A percentile compares a stretch with the other conserved stretches of the same genome.
These are phyloP conservation scores for Epichloe typhina DNA, from an alignment of 2,329 filamentous ascomycete genomes.

Conservation along the genomic window DNA sequence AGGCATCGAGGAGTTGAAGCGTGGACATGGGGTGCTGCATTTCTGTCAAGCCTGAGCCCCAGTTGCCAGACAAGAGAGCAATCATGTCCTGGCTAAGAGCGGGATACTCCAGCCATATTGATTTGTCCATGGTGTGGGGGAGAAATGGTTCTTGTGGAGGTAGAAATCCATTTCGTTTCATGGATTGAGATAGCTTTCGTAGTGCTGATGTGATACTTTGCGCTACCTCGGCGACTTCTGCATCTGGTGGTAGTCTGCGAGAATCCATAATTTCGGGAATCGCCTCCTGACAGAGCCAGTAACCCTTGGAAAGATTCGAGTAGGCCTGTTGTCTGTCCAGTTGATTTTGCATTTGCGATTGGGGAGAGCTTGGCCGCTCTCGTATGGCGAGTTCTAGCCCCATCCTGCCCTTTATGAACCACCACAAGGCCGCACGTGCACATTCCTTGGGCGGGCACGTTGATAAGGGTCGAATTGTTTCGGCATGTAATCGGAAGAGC, in stretches of 20 bases:
- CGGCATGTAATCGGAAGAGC: conserved; percentile 65
- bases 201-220: conserved; percentile 50
- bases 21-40: conserved; percentile 32
- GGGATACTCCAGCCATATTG: conserved; percentile 72
- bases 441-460: conserved; percentile 53
- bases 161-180: conserved; percentile 71
- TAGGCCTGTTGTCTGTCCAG: conserved; percentile 61
- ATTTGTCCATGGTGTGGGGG: conserved; percentile 68
- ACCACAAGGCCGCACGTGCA: conserved; percentile 67
- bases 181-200: conserved; percentile 63
- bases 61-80: conserved; percentile 53
- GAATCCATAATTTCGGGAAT: conserved; percentile 35
- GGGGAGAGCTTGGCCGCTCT: conserved; percentile 39
- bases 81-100: conserved; percentile 57
- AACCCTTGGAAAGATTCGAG: conserved; percentile 70
- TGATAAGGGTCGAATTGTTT: conserved; percentile 54
- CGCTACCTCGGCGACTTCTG: conserved; percentile 39
- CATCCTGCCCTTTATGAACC: conserved; percentile 73
- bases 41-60: conserved; percentile 34
- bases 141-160: conserved; percentile 55
- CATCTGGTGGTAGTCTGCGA: conserved; percentile 27
- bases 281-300: conserved; percentile 59
- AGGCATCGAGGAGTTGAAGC: conserved; percentile 48
- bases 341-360: conserved; percentile 40
- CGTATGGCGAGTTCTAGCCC: conserved; percentile 61